A percentile compares a stretch with the other conserved stretches of the same genome.
Evolutionary conservation across 192 early-diverging fungal genomes (phyloP).

Genomic region (Irineochytrium annulatum): DNA sequence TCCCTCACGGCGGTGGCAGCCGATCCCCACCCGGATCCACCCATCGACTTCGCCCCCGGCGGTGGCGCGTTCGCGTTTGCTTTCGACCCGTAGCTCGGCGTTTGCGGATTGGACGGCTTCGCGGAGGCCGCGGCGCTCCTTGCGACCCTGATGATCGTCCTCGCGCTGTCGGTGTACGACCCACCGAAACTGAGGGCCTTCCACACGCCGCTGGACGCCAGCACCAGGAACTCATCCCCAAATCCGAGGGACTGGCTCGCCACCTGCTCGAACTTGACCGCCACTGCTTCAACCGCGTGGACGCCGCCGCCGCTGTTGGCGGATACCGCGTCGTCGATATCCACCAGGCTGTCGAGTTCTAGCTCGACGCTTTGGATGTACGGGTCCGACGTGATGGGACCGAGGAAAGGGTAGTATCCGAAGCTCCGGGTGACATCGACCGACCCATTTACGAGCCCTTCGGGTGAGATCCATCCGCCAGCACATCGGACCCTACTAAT

Average conservation of each 20-base stretch:
- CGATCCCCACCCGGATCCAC: slow-evolving; percentile 27
- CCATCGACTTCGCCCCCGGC: not conserved
- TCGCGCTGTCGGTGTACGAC: slow-evolving; percentile 39
- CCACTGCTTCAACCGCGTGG: not conserved
- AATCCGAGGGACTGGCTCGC: slow-evolving; percentile 24
- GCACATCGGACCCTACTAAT: slow-evolving; percentile 71
- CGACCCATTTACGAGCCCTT: slow-evolving; percentile 71
- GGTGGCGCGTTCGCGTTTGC: too few relatives aligned
- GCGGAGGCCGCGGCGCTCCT: slow-evolving; percentile 48
- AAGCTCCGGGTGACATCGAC: slow-evolving; percentile 73
- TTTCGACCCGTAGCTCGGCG: too few relatives aligned
- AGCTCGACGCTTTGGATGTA: slow-evolving; percentile 68
- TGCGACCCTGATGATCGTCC: slow-evolving; percentile 82
- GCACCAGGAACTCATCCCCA: slow-evolving; percentile 39
- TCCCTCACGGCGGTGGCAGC: slow-evolving; percentile 69
- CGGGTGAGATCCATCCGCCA: slow-evolving; percentile 74
- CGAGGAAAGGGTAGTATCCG: slow-evolving; percentile 81
- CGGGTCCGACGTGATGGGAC: slow-evolving; percentile 80
- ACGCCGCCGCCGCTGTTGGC: not conserved
- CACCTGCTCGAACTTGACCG: too few relatives aligned
- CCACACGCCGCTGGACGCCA: slow-evolving; percentile 31
- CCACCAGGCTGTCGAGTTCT: slow-evolving; percentile 51
- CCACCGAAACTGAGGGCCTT: slow-evolving; percentile 54
- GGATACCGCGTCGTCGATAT: not conserved
- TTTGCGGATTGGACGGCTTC: too few relatives aligned